A percentile compares a stretch with the other conserved stretches of the same genome.
phyloP scores from a whole-genome alignment of 805 yeast species.

The Schizosaccharomyces octosporus region DNA sequence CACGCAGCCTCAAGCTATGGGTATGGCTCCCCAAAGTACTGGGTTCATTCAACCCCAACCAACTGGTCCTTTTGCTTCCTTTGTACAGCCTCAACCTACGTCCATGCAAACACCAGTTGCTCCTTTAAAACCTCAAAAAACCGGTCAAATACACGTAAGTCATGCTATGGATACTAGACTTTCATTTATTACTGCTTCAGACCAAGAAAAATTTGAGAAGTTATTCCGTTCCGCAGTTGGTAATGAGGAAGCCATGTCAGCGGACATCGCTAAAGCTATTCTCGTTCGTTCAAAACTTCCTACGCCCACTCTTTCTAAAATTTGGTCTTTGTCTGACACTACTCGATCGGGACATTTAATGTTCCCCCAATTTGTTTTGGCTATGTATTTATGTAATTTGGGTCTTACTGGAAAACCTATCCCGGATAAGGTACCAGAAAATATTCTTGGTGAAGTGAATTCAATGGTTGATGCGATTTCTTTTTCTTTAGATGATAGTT shows the following conservation, averaged over 20 bases:
- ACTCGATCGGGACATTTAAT: slow-evolving; percentile 61
- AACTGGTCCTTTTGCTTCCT: neutral
- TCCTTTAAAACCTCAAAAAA: neutral
- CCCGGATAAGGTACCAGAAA: slow-evolving; percentile 48
- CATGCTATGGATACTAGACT: slow-evolving; percentile 23
- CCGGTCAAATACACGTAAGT: neutral
- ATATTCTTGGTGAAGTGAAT: slow-evolving; percentile 57
- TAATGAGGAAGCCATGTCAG: slow-evolving; percentile 31
- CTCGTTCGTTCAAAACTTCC: slow-evolving; percentile 55
- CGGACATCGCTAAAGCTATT: slow-evolving; percentile 50
- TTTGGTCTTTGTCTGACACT: slow-evolving; percentile 77
- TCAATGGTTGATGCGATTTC: slow-evolving; percentile 77
- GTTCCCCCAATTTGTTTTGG: slow-evolving; percentile 84
- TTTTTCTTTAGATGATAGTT: slow-evolving; percentile 44
- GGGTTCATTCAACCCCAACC: neutral
- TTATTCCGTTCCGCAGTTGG: slow-evolving; percentile 53
- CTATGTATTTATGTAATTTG: slow-evolving; percentile 63
- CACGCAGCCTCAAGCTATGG: neutral
- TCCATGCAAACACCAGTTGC: neutral
- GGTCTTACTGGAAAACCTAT: slow-evolving; percentile 55
- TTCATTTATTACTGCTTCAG: slow-evolving; percentile 61
- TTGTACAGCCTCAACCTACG: neutral
- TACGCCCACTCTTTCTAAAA: slow-evolving; percentile 52
- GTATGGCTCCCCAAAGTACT: neutral
- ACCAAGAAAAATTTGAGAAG: slow-evolving; percentile 68